Percentiles rank a stretch among this genome's conserved stretches.
Conservation (phyloP, 164 flowering plant species). For the Malania oleifera region DNA sequence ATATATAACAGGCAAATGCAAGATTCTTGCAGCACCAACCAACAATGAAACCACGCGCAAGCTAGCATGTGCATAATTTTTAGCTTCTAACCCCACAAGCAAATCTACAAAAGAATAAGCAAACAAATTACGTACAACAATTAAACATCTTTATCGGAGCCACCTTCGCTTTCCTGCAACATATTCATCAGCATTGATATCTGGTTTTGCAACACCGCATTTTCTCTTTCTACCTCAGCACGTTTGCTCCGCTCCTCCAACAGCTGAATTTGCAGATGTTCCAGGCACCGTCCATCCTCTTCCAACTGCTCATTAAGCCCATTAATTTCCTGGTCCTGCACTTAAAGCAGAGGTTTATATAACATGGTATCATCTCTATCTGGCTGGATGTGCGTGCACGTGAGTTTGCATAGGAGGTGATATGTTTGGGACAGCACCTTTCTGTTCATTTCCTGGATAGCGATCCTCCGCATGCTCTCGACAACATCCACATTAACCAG, state of each 20-base stretch:
- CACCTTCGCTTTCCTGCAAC: neutral
- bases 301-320: neutral
- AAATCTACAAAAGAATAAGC: too few relatives aligned
- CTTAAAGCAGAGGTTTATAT: neutral
- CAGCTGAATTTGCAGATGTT: neutral
- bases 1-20: too few relatives aligned
- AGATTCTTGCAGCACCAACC: too few relatives aligned
- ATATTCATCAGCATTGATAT: neutral
- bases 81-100: too few relatives aligned
- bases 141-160: too few relatives aligned
- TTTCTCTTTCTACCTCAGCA: neutral
- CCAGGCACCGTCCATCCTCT: neutral
- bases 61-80: too few relatives aligned
- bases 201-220: neutral
- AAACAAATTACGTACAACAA: too few relatives aligned
- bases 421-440: neutral
- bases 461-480: constrained; percentile 3
- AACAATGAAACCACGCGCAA: too few relatives aligned
- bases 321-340: neutral
- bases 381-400: too few relatives aligned
- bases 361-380: neutral
- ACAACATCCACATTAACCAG: constrained; percentile 3
- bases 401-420: too few relatives aligned
- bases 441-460: neutral
- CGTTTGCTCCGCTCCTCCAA: neutral